Base-by-base conservation (phyloP, 805 yeast species). In the Torulaspora quercuum region DNA sequence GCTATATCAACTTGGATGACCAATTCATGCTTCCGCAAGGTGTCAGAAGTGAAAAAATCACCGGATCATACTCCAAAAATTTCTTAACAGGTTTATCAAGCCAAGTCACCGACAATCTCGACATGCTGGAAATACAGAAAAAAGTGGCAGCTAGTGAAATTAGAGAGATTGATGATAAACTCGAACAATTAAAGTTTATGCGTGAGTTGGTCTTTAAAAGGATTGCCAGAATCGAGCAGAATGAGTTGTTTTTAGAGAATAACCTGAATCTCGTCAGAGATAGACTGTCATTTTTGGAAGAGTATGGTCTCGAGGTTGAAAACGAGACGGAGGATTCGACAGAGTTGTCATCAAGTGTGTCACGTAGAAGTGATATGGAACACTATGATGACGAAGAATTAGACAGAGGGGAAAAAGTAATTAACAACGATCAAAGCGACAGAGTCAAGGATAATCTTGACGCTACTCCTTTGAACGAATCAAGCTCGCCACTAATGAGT, bases 111-210 rank as follows among this genome's bases (percentile, higher is more conserved):
- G 67, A 69, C 39, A 68, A 65, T 34, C 58, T 80, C 45, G 81
- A 77, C 39, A 57, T 75, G 11, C 55, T 79, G 39, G 81, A 78
- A 44, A 69, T 82, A 16, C 72, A 82, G 34, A 80, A 82, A 54
- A 77, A 78, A 13, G 56, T 80, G 25, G 77, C 85, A 0, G 70
- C 83, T 1, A 68, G 67, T 48, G 89, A 82, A 50, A 76, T 82
- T 20, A 61, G 66, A 33, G 89, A 79, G 37, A 65, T 82, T 22
- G 90, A 82, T 53, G 53, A 52, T 23, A 72, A 77, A 46, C 72
- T 82, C 25, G 66, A 69, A 28, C 69, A 68, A 46, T 52, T 82
- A 27, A 73, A 75, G 39, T 45, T 59, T 12, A 64, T 70, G 63
- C 65, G 89, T 32, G 67, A 70, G 37, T 48, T 69, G 9, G 73